Conservation (phyloP, 1,284 basidiomycete species). For the Trichosporon sp. region DNA sequence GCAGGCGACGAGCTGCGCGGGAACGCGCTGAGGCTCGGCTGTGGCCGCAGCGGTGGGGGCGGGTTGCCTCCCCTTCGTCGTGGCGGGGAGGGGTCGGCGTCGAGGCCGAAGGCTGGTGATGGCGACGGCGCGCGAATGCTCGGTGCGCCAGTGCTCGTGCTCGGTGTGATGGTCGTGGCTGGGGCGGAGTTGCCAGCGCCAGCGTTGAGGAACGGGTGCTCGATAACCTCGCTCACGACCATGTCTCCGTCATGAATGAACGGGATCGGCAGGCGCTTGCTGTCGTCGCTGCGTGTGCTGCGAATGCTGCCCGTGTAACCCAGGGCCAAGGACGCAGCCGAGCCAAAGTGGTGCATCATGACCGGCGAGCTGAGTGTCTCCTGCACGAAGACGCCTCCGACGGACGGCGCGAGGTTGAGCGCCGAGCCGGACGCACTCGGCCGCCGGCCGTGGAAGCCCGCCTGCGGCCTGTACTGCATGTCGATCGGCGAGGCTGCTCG, state of each 20-base stretch:
- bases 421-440: background rate
- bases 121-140: background rate
- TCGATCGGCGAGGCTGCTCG: background rate
- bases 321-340: background rate
- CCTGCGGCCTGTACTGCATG: background rate
- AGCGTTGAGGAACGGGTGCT: background rate
- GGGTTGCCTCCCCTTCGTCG: background rate
- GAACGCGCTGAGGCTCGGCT: background rate
- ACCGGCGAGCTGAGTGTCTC: background rate
- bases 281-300: background rate
- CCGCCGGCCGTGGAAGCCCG: background rate
- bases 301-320: background rate
- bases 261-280: background rate
- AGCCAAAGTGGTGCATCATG: background rate
- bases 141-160: background rate
- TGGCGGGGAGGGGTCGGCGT: background rate
- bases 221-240: slow-evolving; percentile 1
- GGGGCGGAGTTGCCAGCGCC: background rate
- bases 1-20: background rate
- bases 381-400: background rate
- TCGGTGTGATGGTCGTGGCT: background rate
- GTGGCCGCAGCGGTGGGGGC: background rate
- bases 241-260: slow-evolving; percentile 1
- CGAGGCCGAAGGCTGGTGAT: background rate
- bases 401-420: background rate